Conservation (phyloP, 352 stramenopile genomes). For the Plasmopara viticola region DNA sequence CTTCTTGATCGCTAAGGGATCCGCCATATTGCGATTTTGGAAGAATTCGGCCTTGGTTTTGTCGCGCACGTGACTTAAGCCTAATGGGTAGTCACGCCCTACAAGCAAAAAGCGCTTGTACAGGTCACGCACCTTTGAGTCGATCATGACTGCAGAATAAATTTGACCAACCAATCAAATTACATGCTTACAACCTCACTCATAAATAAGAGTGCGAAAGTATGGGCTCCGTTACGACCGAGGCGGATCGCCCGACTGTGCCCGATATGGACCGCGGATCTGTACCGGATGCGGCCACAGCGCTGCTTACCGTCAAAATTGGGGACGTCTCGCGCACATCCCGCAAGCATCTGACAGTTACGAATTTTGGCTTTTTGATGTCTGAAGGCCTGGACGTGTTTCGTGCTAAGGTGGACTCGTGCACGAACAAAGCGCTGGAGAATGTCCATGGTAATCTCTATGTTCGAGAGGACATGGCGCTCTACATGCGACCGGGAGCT, state of each 20-base stretch:
- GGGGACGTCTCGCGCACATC: constrained; percentile 62
- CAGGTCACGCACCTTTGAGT: constrained; percentile 91
- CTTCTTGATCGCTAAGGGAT: constrained; percentile 82
- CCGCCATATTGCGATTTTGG: constrained; percentile 69
- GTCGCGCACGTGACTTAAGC: constrained; percentile 85
- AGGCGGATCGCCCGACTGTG: neutral
- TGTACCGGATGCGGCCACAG: constrained; percentile 59
- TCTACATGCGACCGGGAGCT: constrained; percentile 73
- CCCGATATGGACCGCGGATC: constrained; percentile 10
- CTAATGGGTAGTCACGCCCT: constrained; percentile 92
- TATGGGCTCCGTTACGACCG: neutral
- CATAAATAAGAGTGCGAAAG: neutral
- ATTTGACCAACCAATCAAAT: constrained; percentile 12
- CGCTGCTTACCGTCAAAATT: constrained; percentile 69
- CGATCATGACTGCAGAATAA: constrained; percentile 47
- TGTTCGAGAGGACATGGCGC: constrained; percentile 49
- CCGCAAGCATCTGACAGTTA: constrained; percentile 56
- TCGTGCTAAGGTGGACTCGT: constrained; percentile 55
- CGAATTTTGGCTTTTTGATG: constrained; percentile 59
- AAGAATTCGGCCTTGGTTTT: constrained; percentile 90
- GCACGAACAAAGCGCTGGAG: constrained; percentile 48
- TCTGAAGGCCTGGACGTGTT: constrained; percentile 74
- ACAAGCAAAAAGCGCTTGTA: constrained; percentile 94
- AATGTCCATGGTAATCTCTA: constrained; percentile 33
- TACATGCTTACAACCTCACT: constrained; percentile 1